These are phyloP conservation scores for Acanthamoeba culbertsoni DNA, from an alignment of 208 protist species.

Conservation along the genomic window DNA sequence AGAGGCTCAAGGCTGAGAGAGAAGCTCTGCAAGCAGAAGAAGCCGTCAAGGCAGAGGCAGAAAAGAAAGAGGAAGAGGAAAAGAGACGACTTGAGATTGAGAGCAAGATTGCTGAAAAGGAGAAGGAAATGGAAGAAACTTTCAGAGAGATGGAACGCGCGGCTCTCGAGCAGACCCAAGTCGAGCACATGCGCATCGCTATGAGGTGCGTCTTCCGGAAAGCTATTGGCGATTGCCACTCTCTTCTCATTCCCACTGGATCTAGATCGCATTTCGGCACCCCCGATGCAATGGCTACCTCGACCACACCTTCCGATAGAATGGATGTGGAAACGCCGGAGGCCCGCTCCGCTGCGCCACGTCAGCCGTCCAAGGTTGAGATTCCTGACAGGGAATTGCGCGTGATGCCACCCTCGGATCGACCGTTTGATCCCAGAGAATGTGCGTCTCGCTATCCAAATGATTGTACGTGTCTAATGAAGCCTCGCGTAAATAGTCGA, in stretches of 20 bases:
- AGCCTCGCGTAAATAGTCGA: not conserved
- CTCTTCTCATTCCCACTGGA: not conserved
- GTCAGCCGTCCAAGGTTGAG: not conserved
- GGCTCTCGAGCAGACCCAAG: not conserved
- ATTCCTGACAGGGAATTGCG: not conserved
- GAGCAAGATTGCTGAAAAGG: not conserved
- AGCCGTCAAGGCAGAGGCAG: not conserved
- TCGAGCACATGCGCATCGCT: not conserved
- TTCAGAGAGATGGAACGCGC: slow-evolving; percentile 12
- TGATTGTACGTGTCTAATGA: not conserved
- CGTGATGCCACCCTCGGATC: not conserved
- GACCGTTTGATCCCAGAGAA: slow-evolving; percentile 13
- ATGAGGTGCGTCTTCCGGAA: not conserved
- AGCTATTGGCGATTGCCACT: not conserved
- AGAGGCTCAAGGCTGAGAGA: not conserved
- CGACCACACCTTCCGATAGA: not conserved
- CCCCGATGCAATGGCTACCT: not conserved
- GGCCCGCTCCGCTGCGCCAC: not conserved
- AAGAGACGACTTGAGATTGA: not conserved
- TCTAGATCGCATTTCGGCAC: not conserved
- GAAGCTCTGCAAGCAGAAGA: not conserved
- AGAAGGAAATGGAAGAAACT: slow-evolving; percentile 19
- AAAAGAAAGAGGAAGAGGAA: not conserved
- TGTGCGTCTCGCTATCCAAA: not conserved
- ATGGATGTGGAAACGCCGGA: not conserved